phyloP scores from a whole-genome alignment of 2,329 filamentous ascomycete genomes.

The Rutstroemia sp. region DNA sequence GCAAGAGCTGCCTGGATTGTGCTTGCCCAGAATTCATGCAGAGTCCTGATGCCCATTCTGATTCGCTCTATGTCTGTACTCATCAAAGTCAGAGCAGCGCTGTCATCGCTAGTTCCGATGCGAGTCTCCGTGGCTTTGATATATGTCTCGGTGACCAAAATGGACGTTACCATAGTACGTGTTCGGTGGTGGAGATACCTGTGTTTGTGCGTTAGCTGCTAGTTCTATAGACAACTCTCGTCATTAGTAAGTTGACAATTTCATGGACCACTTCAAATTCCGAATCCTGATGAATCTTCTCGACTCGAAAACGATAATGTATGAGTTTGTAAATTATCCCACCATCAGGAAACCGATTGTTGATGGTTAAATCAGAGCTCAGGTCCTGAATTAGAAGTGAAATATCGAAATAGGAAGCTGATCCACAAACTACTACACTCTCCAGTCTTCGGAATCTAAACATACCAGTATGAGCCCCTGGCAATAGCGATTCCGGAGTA shows the following conservation, averaged over 20 bases:
- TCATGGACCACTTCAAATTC: too few species aligned
- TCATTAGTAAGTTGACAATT: neutral
- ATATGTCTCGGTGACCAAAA: slow-evolving; percentile 41
- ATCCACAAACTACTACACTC: too few species aligned
- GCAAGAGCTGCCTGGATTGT: slow-evolving; percentile 30
- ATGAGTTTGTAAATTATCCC: too few species aligned
- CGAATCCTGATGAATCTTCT: too few species aligned
- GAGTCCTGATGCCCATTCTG: neutral
- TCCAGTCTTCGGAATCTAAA: neutral
- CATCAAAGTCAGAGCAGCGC: slow-evolving; percentile 22
- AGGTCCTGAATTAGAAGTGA: too few species aligned
- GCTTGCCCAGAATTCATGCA: neutral
- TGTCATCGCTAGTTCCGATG: slow-evolving; percentile 10
- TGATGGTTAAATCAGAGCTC: too few species aligned
- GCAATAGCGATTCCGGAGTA: slow-evolving; percentile 14
- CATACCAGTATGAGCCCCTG: slow-evolving; percentile 5
- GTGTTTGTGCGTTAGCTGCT: neutral
- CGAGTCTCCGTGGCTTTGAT: slow-evolving; percentile 35
- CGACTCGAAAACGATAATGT: too few species aligned
- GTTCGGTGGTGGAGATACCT: slow-evolving; percentile 4
- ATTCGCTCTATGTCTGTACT: slow-evolving; percentile 21
- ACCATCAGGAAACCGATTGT: too few species aligned
- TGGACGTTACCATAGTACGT: slow-evolving; percentile 27
- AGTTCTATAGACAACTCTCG: neutral
- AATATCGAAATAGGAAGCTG: too few species aligned